Evolutionary conservation across 2,329 filamentous ascomycete species (phyloP).

Genomic region (Colletotrichum sp.): DNA sequence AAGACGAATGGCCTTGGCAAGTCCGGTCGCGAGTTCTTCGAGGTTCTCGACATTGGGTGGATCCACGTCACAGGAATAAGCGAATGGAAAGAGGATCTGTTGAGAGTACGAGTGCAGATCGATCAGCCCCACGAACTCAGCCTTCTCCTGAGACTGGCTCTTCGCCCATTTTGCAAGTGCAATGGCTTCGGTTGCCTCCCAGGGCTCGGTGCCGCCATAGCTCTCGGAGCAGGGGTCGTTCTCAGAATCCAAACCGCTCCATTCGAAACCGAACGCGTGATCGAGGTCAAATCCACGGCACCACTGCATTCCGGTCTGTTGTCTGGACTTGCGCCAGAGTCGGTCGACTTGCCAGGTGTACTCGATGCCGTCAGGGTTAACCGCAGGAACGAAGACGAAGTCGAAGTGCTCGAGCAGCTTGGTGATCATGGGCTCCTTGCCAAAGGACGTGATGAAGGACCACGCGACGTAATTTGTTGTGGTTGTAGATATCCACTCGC

Average conservation of each 20-base stretch:
- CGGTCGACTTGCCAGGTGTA: constrained; percentile 93
- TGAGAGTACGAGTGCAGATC: constrained; percentile 97
- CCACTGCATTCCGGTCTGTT: constrained; percentile 80
- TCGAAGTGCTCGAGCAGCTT: constrained; percentile 85
- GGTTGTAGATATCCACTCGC: constrained; percentile 95
- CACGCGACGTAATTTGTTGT: constrained; percentile 92
- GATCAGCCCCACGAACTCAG: constrained; percentile 81
- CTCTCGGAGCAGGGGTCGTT: constrained; percentile 89
- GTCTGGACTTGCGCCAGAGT: constrained; percentile 93
- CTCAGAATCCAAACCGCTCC: constrained; percentile 64
- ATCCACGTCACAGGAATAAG: constrained; percentile 77
- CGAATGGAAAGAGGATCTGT: constrained; percentile 91
- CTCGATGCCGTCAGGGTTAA: constrained; percentile 94
- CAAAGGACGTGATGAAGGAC: constrained; percentile 83
- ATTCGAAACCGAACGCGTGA: constrained; percentile 83
- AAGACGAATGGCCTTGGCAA: constrained; percentile 88
- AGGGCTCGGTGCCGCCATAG: constrained; percentile 83
- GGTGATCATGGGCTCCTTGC: constrained; percentile 73
- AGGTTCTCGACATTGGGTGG: constrained; percentile 92
- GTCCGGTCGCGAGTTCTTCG: constrained; percentile 84
- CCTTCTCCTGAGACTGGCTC: constrained; percentile 76
- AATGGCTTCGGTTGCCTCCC: constrained; percentile 81
- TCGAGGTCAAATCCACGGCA: constrained; percentile 91
- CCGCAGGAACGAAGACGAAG: constrained; percentile 83
- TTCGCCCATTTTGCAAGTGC: constrained; percentile 81